phyloP scores from a whole-genome alignment of 306 rosid species.

The Malus fusca region DNA sequence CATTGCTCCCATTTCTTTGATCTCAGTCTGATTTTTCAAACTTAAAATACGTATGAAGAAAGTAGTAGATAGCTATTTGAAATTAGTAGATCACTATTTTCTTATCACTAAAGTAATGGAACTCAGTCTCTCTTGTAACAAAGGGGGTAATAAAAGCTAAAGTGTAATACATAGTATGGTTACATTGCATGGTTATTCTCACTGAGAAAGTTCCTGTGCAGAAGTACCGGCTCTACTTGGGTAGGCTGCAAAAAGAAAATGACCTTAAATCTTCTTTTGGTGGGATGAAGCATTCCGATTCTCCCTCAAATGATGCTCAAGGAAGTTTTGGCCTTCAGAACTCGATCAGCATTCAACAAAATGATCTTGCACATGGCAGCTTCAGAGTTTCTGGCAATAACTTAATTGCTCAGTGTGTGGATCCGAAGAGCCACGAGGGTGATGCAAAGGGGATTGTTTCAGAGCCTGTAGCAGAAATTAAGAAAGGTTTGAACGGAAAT shows the following conservation, averaged over 20 bases:
- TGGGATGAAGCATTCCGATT: constrained; percentile 60
- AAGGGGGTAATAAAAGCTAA: not conserved
- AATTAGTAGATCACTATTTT: too few species aligned
- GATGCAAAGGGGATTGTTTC: constrained; percentile 41
- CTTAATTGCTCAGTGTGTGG: constrained; percentile 31
- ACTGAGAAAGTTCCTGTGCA: constrained; percentile 30
- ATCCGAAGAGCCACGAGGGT: constrained; percentile 32
- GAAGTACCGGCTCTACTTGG: constrained; percentile 95
- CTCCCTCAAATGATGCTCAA: constrained; percentile 44
- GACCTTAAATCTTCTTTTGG: constrained; percentile 50
- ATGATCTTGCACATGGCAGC: constrained; percentile 48
- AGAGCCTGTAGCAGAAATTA: constrained; percentile 34
- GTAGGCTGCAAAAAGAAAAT: constrained; percentile 73
- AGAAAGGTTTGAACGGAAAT: constrained; percentile 26
- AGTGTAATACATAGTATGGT: constrained; percentile 6
- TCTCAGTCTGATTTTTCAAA: not conserved
- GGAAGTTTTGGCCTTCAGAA: constrained; percentile 44
- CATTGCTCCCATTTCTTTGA: not conserved
- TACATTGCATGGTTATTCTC: constrained; percentile 14
- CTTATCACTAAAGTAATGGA: not conserved
- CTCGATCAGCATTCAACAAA: constrained; percentile 34
- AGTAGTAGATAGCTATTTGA: not conserved
- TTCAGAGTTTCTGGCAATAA: constrained; percentile 37
- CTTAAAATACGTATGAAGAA: not conserved
- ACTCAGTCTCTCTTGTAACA: not conserved